Conservation (phyloP, 2,329 filamentous ascomycete genomes). For the Zymoseptoria tritici region DNA sequence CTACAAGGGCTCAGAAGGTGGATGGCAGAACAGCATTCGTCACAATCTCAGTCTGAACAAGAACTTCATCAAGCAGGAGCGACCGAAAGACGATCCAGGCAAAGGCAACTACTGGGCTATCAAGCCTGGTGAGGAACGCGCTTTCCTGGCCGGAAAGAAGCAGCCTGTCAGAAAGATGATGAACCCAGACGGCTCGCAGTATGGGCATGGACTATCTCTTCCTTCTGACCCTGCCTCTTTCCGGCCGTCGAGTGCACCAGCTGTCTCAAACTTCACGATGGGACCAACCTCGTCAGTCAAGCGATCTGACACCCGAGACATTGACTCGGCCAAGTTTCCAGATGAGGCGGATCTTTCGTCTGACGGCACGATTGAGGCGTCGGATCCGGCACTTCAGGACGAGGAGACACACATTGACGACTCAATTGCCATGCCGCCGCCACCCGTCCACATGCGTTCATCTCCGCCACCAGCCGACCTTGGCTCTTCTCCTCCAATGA, state of each 20-base stretch:
- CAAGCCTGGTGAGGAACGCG: constrained; percentile 76
- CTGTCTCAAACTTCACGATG: constrained; percentile 30
- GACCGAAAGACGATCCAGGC: constrained; percentile 92
- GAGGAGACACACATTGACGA: constrained; percentile 36
- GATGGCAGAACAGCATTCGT: constrained; percentile 98
- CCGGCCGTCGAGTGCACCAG: constrained; percentile 34
- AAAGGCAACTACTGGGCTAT: constrained; percentile 98
- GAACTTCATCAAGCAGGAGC: constrained; percentile 89
- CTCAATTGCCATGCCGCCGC: constrained; percentile 35
- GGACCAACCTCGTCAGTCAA: constrained; percentile 24
- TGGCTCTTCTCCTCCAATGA: constrained; percentile 89
- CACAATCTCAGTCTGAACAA: constrained; percentile 97
- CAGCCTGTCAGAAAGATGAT: constrained; percentile 48
- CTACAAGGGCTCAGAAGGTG: constrained; percentile 75
- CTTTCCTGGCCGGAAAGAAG: constrained; percentile 80
- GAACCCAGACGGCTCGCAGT: constrained; percentile 45
- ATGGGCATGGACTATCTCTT: constrained; percentile 24
- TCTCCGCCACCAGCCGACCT: constrained; percentile 66
- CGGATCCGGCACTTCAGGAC: constrained; percentile 43
- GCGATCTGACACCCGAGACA: constrained; percentile 34
- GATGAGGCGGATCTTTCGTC: constrained; percentile 45
- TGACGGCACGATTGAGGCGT: constrained; percentile 46
- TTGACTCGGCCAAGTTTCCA: constrained; percentile 45
- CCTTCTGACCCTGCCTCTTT: constrained; percentile 22
- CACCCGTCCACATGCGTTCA: constrained; percentile 47